Evolutionary conservation across 805 yeast genomes (phyloP).

Genomic region (Hagleromyces aurorensis): DNA sequence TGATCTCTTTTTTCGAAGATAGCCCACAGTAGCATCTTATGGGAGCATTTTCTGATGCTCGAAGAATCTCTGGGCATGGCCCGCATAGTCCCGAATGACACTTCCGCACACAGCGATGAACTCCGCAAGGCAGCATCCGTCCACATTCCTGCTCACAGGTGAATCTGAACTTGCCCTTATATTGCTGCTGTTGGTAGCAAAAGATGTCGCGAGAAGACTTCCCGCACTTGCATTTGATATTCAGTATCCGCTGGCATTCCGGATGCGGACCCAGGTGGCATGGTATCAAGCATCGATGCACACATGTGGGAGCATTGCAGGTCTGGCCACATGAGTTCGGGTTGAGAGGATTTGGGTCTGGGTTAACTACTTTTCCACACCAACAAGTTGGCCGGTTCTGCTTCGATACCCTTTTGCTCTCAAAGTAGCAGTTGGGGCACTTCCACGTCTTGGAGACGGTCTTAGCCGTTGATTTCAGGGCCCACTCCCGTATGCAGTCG

Average conservation of each 20-base stretch:
- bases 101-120: slow-evolving; percentile 50
- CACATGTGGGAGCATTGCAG: slow-evolving; percentile 56
- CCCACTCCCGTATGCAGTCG: slow-evolving; percentile 84
- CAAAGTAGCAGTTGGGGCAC: slow-evolving; percentile 63
- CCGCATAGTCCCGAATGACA: slow-evolving; percentile 89
- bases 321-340: slow-evolving; percentile 91
- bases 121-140: slow-evolving; percentile 59
- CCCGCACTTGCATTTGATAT: slow-evolving; percentile 69
- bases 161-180: slow-evolving; percentile 39
- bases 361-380: slow-evolving; percentile 78
- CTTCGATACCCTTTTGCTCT: slow-evolving; percentile 44
- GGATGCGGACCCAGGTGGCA: slow-evolving; percentile 93
- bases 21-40: slow-evolving; percentile 73
- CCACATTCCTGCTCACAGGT: slow-evolving; percentile 55
- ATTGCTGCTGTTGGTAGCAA: slow-evolving; percentile 58
- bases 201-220: slow-evolving; percentile 57
- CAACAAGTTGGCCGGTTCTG: slow-evolving; percentile 52
- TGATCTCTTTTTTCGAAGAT: slow-evolving; percentile 32
- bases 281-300: slow-evolving; percentile 63
- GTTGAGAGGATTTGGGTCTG: slow-evolving; percentile 44
- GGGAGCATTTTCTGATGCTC: slow-evolving; percentile 4
- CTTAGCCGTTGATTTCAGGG: slow-evolving; percentile 62
- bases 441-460: slow-evolving; percentile 60
- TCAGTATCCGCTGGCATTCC: slow-evolving; percentile 67
- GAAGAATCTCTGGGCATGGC: slow-evolving; percentile 44